Conservation (phyloP, 2,329 filamentous ascomycete species). For the Aspergillus ochraceoroseus region DNA sequence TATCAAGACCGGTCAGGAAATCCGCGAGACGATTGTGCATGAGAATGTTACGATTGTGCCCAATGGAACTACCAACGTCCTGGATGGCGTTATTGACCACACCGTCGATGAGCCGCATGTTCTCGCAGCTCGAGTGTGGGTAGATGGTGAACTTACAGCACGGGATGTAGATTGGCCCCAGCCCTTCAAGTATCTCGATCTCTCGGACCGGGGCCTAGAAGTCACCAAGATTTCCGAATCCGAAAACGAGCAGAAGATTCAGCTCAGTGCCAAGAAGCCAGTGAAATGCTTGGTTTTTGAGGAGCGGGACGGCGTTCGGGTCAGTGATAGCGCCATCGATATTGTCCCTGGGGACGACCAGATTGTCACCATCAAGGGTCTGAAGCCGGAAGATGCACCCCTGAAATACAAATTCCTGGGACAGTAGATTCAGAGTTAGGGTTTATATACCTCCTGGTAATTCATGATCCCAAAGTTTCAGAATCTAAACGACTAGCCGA, state of each 20-base stretch:
- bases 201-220: constrained; percentile 49
- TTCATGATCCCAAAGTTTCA: too few species aligned
- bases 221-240: constrained; percentile 39
- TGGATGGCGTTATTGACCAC: constrained; percentile 51
- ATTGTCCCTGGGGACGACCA: constrained; percentile 57
- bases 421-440: constrained; percentile 15
- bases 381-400: constrained; percentile 18
- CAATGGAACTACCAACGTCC: constrained; percentile 53
- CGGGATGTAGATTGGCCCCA: constrained; percentile 59
- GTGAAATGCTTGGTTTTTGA: constrained; percentile 59
- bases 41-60: constrained; percentile 46
- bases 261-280: constrained; percentile 48
- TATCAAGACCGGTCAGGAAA: constrained; percentile 51
- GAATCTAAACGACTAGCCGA: too few species aligned
- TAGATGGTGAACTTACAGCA: constrained; percentile 48
- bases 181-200: constrained; percentile 56
- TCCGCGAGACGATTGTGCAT: constrained; percentile 49
- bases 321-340: constrained; percentile 55
- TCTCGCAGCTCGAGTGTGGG: constrained; percentile 50
- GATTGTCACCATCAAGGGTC: constrained; percentile 28
- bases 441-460: too few species aligned
- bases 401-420: constrained; percentile 29
- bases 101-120: constrained; percentile 50
- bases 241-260: constrained; percentile 29
- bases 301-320: constrained; percentile 51